Evolutionary conservation across 352 stramenopile genomes (phyloP).

Genomic region (Globisporangium parvum): DNA sequence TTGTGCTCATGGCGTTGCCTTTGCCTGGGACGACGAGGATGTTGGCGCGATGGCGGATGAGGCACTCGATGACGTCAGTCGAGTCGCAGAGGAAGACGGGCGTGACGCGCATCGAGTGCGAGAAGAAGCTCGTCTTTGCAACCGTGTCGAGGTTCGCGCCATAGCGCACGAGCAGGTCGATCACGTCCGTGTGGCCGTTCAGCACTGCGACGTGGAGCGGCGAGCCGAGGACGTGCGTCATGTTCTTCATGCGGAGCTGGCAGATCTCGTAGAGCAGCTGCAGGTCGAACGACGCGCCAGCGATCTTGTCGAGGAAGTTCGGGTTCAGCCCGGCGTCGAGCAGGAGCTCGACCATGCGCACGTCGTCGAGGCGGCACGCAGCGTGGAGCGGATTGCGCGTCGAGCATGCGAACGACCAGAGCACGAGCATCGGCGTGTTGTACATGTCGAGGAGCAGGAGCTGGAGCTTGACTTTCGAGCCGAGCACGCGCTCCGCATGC

Average conservation of each 20-base stretch:
- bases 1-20: constrained; percentile 58
- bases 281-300: constrained; percentile 47
- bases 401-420: constrained; percentile 62
- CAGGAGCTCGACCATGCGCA: constrained; percentile 46
- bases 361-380: constrained; percentile 54
- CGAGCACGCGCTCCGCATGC: constrained; percentile 44
- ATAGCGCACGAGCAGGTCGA: constrained; percentile 50
- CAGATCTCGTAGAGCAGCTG: constrained; percentile 64
- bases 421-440: constrained; percentile 44
- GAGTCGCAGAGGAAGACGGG: constrained; percentile 72
- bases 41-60: constrained; percentile 64
- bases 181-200: constrained; percentile 53
- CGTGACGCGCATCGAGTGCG: constrained; percentile 54
- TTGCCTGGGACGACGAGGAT: constrained; percentile 59
- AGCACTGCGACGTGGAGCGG: constrained; percentile 68
- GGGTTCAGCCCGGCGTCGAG: constrained; percentile 57
- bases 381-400: constrained; percentile 72
- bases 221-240: constrained; percentile 57
- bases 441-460: constrained; percentile 71
- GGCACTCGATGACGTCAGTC: constrained; percentile 53
- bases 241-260: constrained; percentile 54
- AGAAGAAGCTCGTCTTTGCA: constrained; percentile 60
- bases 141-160: constrained; percentile 57
- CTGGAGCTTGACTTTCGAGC: constrained; percentile 56
- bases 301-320: constrained; percentile 79